Evolutionary conservation across 2,329 filamentous ascomycete species (phyloP).

Genomic region (Huntiella decipiens): DNA sequence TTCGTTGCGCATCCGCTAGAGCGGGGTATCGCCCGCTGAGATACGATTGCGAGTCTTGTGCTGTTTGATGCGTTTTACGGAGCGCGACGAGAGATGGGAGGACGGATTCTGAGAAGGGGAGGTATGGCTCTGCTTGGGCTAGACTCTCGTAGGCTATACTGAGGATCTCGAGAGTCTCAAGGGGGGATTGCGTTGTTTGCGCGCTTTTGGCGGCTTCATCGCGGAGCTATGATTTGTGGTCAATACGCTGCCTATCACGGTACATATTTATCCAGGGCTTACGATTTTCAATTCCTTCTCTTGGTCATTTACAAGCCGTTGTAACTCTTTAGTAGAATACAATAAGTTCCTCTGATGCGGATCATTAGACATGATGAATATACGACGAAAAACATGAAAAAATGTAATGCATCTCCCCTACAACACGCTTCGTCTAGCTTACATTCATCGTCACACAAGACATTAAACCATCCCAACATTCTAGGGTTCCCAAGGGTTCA

Average conservation of each 20-base stretch:
- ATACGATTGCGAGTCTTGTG: slow-evolving; percentile 43
- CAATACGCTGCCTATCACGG: background rate
- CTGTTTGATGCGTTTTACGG: slow-evolving; percentile 44
- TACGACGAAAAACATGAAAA: no score
- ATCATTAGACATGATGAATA: background rate
- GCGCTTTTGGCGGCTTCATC: slow-evolving; percentile 6
- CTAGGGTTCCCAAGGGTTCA: no score
- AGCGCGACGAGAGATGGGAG: slow-evolving; percentile 54
- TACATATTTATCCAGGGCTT: slow-evolving; percentile 5
- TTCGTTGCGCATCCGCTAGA: slow-evolving; percentile 25
- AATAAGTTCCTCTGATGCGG: slow-evolving; percentile 37
- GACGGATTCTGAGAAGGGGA: slow-evolving; percentile 48
- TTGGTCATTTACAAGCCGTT: slow-evolving; percentile 35
- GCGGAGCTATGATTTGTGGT: slow-evolving; percentile 13
- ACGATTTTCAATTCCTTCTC: slow-evolving; percentile 31
- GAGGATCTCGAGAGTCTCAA: slow-evolving; percentile 28
- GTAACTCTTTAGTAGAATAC: slow-evolving; percentile 47
- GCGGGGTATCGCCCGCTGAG: slow-evolving; percentile 27
- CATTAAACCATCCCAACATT: no score
- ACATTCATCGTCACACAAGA: no score
- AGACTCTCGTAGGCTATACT: slow-evolving; percentile 48
- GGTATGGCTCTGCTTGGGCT: slow-evolving; percentile 39
- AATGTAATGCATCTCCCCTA: no score
- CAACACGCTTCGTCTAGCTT: no score
- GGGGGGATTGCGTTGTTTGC: slow-evolving; percentile 4